A percentile compares a stretch with the other conserved stretches of the same genome.
Conservation (phyloP, 441 rosid species). For the Adansonia madagascariensis region DNA sequence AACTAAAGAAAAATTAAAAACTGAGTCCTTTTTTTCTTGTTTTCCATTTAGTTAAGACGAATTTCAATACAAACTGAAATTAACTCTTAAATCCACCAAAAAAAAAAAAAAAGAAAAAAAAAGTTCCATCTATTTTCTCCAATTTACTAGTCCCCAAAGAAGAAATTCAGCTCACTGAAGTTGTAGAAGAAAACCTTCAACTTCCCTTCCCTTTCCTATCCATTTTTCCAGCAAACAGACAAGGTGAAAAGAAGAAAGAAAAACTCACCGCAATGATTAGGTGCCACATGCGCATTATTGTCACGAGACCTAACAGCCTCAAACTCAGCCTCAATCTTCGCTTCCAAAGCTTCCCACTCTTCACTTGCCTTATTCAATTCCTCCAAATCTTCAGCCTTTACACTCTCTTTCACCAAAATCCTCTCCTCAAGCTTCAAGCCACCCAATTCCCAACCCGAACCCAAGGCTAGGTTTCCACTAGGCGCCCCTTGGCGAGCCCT, state of each 20-base stretch:
- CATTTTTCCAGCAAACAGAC: slow-evolving; percentile 17
- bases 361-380: slow-evolving; percentile 49
- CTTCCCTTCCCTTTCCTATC: neutral
- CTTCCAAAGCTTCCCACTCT: slow-evolving; percentile 79
- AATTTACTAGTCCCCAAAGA: neutral
- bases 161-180: neutral
- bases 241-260: slow-evolving; percentile 16
- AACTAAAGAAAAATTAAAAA: neutral
- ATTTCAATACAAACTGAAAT: slow-evolving; percentile 19
- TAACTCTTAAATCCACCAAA: slow-evolving; percentile 6
- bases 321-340: slow-evolving; percentile 72
- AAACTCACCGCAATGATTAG: slow-evolving; percentile 83
- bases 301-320: slow-evolving; percentile 85
- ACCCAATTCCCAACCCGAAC: slow-evolving; percentile 30
- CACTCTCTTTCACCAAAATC: slow-evolving; percentile 36
- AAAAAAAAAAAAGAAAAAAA: neutral
- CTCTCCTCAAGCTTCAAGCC: slow-evolving; percentile 47
- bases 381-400: slow-evolving; percentile 47
- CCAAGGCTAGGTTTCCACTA: slow-evolving; percentile 33
- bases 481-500: slow-evolving; percentile 86
- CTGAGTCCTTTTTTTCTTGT: neutral
- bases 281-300: slow-evolving; percentile 72
- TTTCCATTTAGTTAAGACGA: slow-evolving; percentile 2
- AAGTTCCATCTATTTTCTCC: neutral
- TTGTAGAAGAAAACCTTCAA: neutral